Percentiles rank a stretch among this genome's conserved stretches.
phyloP scores from a whole-genome alignment of 2,329 filamentous ascomycete genomes.

The Colletotrichum cereale region DNA sequence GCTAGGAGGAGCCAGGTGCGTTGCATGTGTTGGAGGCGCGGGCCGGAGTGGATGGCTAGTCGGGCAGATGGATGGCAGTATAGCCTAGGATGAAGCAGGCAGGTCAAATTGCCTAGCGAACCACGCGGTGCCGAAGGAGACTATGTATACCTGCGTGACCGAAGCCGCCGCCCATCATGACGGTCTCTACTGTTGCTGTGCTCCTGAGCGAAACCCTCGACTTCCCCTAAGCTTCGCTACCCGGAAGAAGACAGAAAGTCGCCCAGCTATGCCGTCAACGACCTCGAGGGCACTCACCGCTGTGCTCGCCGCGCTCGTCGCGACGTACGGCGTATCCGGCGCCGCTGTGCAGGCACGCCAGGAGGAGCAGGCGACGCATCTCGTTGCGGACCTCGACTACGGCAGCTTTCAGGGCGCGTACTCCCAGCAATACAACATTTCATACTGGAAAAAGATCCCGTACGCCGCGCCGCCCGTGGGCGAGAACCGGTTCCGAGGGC shows the following conservation, averaged over 20 bases:
- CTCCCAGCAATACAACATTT: conserved; percentile 65
- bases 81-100: conserved; percentile 9
- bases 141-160: conserved; percentile 1
- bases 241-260: background rate
- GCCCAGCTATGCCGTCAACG: conserved; percentile 23
- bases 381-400: conserved; percentile 55
- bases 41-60: background rate
- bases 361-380: conserved; percentile 18
- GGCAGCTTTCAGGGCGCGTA: conserved; percentile 66
- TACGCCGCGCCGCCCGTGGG: conserved; percentile 70
- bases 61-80: background rate
- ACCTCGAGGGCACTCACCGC: conserved; percentile 7
- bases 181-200: background rate
- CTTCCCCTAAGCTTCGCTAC: background rate
- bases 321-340: conserved; percentile 11
- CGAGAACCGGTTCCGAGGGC: conserved; percentile 69
- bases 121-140: background rate
- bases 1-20: background rate
- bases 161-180: background rate
- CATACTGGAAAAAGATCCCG: conserved; percentile 71
- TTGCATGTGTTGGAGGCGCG: background rate
- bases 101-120: background rate
- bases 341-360: conserved; percentile 23
- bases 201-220: background rate
- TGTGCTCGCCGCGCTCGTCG: conserved; percentile 14